Base-by-base conservation (phyloP, 1,139 yeast genomes). In the Blastobotrys proliferans region DNA sequence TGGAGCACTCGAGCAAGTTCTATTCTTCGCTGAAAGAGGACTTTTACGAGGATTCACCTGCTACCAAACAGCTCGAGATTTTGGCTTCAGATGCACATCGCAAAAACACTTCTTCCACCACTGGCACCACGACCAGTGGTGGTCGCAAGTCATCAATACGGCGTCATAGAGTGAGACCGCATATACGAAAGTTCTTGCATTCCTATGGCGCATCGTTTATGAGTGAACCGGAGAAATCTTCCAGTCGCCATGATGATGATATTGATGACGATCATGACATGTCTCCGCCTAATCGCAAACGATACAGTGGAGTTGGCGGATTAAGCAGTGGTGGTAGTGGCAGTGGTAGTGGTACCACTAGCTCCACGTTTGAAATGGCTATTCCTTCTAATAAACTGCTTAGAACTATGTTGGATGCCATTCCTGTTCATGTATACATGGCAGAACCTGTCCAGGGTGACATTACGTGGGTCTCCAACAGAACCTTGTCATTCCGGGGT, bases 361-460 rank as follows among this genome's bases (percentile, higher is more conserved):
- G n/a, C 5, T 6, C 24, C 19, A 43, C 37, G 4, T 47, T 44
- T 38, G 48, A 44, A 17, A 37, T 48, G 46, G 40, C 48, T 3
- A 48, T 43, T 17, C 60, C 61, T 2, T 55, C 60, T 6, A 55
- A 56, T 43, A 40, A 51, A 17, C 49, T 63, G 10, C 46, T 63
- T 43, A 45, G 61, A 9, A 60, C 64, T 8, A 61, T 63, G 20
- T 57, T 63, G 28, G 67, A 63, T 43, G 63, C 66, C 2, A 60
- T 63, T 25, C 67, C 67, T 0, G 61, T 61, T n/a, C 66, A 63
- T 42, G 60, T 63, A 9, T 58, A 52, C 38, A 61, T 63, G 14
- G 62, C 62, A 1, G 63, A 60, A 34, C 66, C 67, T 3, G 45
- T 47, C 6, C 53, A 54, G 5, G 67, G 66, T 3, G 52, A 55